phyloP scores from a whole-genome alignment of 2,329 filamentous ascomycete species.

The Mariannaea elegans region DNA sequence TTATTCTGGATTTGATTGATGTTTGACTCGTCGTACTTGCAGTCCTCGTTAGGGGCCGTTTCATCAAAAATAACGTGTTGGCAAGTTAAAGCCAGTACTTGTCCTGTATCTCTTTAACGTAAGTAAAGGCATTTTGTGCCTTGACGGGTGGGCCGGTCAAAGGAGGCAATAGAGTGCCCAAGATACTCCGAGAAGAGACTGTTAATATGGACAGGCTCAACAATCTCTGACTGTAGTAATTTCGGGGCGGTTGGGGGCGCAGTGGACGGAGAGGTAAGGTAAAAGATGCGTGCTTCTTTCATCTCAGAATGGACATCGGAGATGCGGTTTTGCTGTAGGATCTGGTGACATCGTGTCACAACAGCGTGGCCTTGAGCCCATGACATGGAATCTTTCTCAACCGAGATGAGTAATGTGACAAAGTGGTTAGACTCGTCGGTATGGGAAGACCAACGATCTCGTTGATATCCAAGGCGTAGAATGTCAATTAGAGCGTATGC shows the following conservation, averaged over 20 bases:
- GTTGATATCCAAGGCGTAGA: too few species aligned
- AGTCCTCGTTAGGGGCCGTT: too few species aligned
- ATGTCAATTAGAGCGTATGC: too few species aligned
- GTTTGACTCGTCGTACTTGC: neutral
- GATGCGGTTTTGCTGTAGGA: conserved; percentile 3
- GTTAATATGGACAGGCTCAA: neutral
- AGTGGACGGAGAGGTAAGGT: too few species aligned
- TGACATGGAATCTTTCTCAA: conserved; percentile 3
- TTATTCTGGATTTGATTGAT: neutral
- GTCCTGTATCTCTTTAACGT: neutral
- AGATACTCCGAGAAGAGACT: neutral
- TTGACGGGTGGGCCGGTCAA: neutral
- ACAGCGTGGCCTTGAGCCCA: neutral
- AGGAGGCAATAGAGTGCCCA: conserved; percentile 2
- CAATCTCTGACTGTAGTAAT: neutral
- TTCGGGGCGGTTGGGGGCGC: too few species aligned
- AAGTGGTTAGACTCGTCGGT: too few species aligned
- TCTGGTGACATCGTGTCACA: neutral
- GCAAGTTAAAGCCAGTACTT: conserved; percentile 11
- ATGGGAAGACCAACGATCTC: too few species aligned
- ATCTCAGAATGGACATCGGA: conserved; percentile 9
- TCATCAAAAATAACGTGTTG: conserved; percentile 22
- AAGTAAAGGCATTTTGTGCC: conserved; percentile 21
- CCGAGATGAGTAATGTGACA: conserved; percentile 17
- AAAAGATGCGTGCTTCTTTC: conserved; percentile 11